These are phyloP conservation scores for Naganishia kalamii DNA, from an alignment of 768 basidiomycete species.

Conservation along the genomic window DNA sequence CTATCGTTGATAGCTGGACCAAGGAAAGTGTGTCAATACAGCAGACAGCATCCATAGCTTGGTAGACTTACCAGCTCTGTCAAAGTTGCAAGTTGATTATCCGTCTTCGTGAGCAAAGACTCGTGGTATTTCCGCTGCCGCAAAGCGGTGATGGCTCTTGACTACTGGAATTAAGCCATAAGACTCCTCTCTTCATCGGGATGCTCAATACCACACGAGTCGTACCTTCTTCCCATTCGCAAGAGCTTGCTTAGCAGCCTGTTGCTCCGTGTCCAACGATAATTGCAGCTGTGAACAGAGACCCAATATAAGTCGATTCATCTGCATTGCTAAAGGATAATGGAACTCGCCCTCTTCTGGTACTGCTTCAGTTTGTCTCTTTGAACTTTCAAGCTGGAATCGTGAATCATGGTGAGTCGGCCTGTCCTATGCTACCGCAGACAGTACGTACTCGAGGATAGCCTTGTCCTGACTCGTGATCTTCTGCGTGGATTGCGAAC, in stretches of 20 bases:
- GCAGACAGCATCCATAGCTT: neutral
- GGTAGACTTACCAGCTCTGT: conserved; percentile 66
- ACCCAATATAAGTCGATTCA: neutral
- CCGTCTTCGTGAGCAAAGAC: conserved; percentile 75
- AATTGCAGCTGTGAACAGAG: conserved; percentile 62
- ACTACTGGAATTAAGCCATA: conserved; percentile 23
- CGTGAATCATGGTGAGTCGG: conserved; percentile 21
- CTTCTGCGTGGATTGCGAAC: conserved; percentile 56
- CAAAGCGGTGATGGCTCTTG: conserved; percentile 73
- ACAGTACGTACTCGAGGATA: conserved; percentile 74
- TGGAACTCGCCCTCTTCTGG: conserved; percentile 69
- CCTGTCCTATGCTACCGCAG: conserved; percentile 17
- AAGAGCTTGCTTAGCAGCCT: conserved; percentile 78
- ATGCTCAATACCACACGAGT: neutral
- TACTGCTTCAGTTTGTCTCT: conserved; percentile 93
- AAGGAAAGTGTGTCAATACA: neutral
- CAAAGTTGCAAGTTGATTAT: conserved; percentile 76
- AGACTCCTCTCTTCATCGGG: neutral
- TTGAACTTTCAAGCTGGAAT: conserved; percentile 80
- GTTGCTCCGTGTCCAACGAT: conserved; percentile 77
- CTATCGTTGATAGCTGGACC: conserved; percentile 82
- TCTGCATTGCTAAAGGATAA: neutral
- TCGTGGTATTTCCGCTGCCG: conserved; percentile 92
- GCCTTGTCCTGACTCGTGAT: conserved; percentile 90
- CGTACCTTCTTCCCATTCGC: conserved; percentile 69